Evolutionary conservation across 2,329 filamentous ascomycete species (phyloP), one percentile per base, ranked within the genome.

Genomic region (Colletotrichum tropicicola): DNA sequence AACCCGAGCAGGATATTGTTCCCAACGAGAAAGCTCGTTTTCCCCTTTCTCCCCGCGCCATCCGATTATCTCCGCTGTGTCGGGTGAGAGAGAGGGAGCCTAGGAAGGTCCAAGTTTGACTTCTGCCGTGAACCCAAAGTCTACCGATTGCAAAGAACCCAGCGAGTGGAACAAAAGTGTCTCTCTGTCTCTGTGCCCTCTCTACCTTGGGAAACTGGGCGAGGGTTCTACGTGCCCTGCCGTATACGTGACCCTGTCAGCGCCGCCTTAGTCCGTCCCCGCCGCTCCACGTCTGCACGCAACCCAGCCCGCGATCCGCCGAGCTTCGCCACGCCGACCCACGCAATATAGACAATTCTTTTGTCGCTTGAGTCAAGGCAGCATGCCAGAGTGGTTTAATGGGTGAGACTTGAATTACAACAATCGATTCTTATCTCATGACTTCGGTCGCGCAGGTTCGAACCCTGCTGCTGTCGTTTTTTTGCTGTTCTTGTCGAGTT

Each of bases 371-470:
- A 17, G 3, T 15, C 21, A 59, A 25, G 62, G 62, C 62, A 65
- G 59, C 62, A 65, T 65, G 62, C 32, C 44, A 59, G 62, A 65
- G 62, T 65, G 62, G 62, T 65, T n/a, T 61, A 65, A 65, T 59
- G 44, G 32, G 62, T 55, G 30, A 65, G 62, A 65, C 62, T 65
- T 65, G 62, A 65, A 65, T 49, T 25, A 21, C 6, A 37, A 9
- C 30, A 4, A 35, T 5, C 32, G 23, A 19, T 43, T 48, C 48
- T 21, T 61, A 65, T 65, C 62, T 65, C 30, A 55, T 65, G 51
- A 28, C 57, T 65, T 65, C 62, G 62, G 57, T 28, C 51, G 57
- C 62, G 62, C 52, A 65, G 62, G 62, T 65, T 65, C 62, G 62
- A 65, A 65, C 62, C 62, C 62, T 65, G 62, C 62, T 65, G 62